These are phyloP conservation scores for Chaetomium strumarium DNA, from an alignment of 2,329 filamentous ascomycete genomes.

Conservation along the genomic window DNA sequence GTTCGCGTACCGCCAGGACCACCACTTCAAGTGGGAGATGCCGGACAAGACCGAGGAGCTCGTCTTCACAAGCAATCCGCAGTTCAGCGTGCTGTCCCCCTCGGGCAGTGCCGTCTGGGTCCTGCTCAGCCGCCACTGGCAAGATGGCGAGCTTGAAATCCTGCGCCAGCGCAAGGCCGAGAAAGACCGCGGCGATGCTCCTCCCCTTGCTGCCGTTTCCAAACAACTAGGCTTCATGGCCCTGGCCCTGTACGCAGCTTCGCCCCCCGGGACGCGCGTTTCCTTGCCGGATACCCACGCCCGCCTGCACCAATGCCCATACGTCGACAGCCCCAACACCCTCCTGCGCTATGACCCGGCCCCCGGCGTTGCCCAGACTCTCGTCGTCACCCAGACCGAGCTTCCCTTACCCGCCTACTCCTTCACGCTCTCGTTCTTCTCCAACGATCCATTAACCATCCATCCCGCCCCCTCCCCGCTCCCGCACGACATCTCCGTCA, in stretches of 20 bases:
- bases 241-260: conserved; percentile 69
- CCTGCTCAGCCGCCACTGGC: conserved; percentile 79
- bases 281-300: conserved; percentile 60
- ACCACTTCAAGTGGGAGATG: conserved; percentile 80
- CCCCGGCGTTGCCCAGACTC: conserved; percentile 40
- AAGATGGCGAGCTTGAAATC: conserved; percentile 57
- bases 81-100: conserved; percentile 62
- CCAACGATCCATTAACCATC: conserved; percentile 56
- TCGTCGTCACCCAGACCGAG: conserved; percentile 63
- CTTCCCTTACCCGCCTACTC: conserved; percentile 67
- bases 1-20: conserved; percentile 76
- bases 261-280: conserved; percentile 56
- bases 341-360: conserved; percentile 65
- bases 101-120: conserved; percentile 68
- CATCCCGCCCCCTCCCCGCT: conserved; percentile 56
- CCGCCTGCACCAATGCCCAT: conserved; percentile 69
- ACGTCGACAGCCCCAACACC: conserved; percentile 89
- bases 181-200: conserved; percentile 25
- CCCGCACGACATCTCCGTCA: conserved; percentile 49
- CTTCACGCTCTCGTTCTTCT: conserved; percentile 86
- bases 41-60: conserved; percentile 41
- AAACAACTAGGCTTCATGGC: conserved; percentile 75
- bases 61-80: conserved; percentile 60
- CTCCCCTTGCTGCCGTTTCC: conserved; percentile 40
- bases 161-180: conserved; percentile 35